Percentiles rank a stretch among this genome's conserved stretches.
These are phyloP conservation scores for Neurospora sp. DNA, from an alignment of 495 filamentous ascomycete genomes.

Conservation along the genomic window DNA sequence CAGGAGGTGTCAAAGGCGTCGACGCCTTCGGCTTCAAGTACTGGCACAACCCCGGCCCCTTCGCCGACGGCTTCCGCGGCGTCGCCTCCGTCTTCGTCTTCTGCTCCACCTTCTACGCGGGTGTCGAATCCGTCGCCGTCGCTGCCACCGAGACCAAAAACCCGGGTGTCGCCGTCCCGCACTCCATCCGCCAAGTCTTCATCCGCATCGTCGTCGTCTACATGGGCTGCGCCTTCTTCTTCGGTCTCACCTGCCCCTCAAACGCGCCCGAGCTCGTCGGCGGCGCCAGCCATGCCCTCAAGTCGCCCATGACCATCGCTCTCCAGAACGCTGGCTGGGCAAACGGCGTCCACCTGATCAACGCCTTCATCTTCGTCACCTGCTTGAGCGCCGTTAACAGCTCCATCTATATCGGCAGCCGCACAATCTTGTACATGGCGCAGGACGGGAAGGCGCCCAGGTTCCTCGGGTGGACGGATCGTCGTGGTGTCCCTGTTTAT, in stretches of 20 bases:
- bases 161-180: slow-evolving; percentile 56
- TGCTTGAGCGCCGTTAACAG: slow-evolving; percentile 60
- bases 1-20: slow-evolving; percentile 38
- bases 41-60: slow-evolving; percentile 61
- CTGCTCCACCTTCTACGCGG: slow-evolving; percentile 63
- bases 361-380: slow-evolving; percentile 60
- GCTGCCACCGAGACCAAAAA: slow-evolving; percentile 68
- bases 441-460: slow-evolving; percentile 53
- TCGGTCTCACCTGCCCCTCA: slow-evolving; percentile 47
- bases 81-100: slow-evolving; percentile 51
- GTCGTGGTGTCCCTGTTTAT: slow-evolving; percentile 53
- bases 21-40: slow-evolving; percentile 48
- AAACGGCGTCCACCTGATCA: slow-evolving; percentile 53
- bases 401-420: slow-evolving; percentile 57
- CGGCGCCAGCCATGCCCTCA: slow-evolving; percentile 36
- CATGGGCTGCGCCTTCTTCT: slow-evolving; percentile 63
- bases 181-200: slow-evolving; percentile 66
- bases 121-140: slow-evolving; percentile 64
- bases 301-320: slow-evolving; percentile 52
- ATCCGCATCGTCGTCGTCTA: slow-evolving; percentile 69
- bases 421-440: slow-evolving; percentile 58
- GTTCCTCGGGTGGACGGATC: slow-evolving; percentile 54
- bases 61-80: slow-evolving; percentile 54
- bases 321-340: slow-evolving; percentile 47
- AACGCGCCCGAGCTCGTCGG: slow-evolving; percentile 38